Evolutionary conservation across 768 basidiomycete genomes (phyloP), one percentile per base, ranked within the genome.

Genomic region (Rhizopogon vulgaris): DNA sequence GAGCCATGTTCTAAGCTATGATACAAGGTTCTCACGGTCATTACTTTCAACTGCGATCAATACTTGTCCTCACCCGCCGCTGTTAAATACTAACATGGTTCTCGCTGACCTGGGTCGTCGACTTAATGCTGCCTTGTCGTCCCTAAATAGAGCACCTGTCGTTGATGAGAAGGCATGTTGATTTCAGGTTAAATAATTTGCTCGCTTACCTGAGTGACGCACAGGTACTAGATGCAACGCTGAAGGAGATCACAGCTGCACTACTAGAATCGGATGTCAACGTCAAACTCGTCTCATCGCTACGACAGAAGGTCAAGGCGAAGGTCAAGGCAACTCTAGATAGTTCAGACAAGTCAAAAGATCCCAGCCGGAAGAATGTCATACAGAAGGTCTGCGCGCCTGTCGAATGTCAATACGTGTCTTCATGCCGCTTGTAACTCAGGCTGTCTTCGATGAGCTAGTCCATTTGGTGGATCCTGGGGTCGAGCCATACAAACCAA

Each of bases 391-490:
- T 92, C 55, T 41, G 71, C 38, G 39, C 39, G 7, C 32, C 27
- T 24, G 24, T n/a, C 32, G 14, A 8, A 30, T 24, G 14, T 12
- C 6, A 11, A 32, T 38, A 24, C 18, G 8, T 9, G 41, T 37
- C 34, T 54, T 66, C 18, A 68, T 46, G 12, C 32, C 18, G 24
- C 40, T 43, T 56, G 40, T 43, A 38, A 47, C 42, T 8, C 58
- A 97, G 94, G 87, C 94, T 11, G 89, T 99, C 30, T 98, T 93
- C 60, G 94, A 98, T 70, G 95, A 99, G 67, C 83, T 99, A 2
- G 96, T 98, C 17, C 78, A 85, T 42, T 74, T 99, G 12, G 95
- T 99, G 2, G 96, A 99, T 65, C 94, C 96, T 9, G 94, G 92
- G 0, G 87, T 91, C 7, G 92, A 94, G 60, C 91, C 94, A 2